Conservation (phyloP, 2,329 filamentous ascomycete species). For the Albophoma yamanashiensis region DNA sequence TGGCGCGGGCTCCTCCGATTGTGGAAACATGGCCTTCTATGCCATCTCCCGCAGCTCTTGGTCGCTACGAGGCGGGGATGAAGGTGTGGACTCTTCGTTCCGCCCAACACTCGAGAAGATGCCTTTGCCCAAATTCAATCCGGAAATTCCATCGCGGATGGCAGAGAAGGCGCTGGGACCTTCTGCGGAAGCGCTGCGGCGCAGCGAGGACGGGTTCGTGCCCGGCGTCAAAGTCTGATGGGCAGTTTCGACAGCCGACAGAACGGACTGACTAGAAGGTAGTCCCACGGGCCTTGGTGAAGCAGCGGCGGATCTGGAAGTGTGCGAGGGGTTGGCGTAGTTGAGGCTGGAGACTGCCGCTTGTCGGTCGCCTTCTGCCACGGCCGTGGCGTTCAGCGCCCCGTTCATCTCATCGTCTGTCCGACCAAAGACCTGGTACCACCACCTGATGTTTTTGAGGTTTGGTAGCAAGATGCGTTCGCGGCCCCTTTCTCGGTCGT, state of each 20-base stretch:
- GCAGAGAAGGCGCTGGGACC: conserved; percentile 31
- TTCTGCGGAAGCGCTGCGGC: conserved; percentile 35
- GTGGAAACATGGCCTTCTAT: conserved; percentile 30
- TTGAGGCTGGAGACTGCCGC: conserved; percentile 24
- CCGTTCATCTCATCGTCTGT: conserved; percentile 91
- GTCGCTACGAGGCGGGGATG: conserved; percentile 18
- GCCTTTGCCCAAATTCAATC: conserved; percentile 37
- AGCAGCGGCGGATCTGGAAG: conserved; percentile 8
- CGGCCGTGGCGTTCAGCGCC: conserved; percentile 41
- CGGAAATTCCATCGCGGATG: conserved; percentile 36
- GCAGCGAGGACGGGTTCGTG: conserved; percentile 22
- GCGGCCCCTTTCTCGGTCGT: conserved; percentile 69
- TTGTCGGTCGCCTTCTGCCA: conserved; percentile 32
- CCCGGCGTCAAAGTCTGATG: conserved; percentile 39
- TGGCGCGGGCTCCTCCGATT: conserved; percentile 14
- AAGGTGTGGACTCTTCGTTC: conserved; percentile 11
- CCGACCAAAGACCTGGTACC: conserved; percentile 78
- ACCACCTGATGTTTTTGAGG: conserved; percentile 78
- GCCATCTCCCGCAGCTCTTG: conserved; percentile 35
- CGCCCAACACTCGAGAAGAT: conserved; percentile 24
- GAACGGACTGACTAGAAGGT: conserved; percentile 37
- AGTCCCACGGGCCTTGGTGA: conserved; percentile 29
- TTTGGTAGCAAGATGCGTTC: conserved; percentile 78
- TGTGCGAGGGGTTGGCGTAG: conserved; percentile 15
- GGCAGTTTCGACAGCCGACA: conserved; percentile 48